Percentiles rank a stretch among this genome's conserved stretches.
phyloP scores from a whole-genome alignment of 768 basidiomycete species.

The Pleurotus cornucopiae region DNA sequence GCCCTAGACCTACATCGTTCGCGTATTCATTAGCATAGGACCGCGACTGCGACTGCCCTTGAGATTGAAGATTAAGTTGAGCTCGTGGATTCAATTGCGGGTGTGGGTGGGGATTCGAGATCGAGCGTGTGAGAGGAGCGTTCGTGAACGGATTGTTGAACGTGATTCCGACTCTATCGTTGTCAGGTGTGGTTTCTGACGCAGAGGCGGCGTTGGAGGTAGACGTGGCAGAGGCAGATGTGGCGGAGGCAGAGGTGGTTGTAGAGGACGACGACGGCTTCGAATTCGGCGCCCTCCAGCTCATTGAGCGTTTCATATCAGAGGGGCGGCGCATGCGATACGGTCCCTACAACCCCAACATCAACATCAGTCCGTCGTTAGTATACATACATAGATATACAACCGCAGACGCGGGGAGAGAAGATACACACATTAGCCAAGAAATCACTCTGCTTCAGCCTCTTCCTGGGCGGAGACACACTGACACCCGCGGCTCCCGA shows the following conservation, averaged over 20 bases:
- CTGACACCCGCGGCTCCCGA: too few species aligned
- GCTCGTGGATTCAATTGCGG: too few species aligned
- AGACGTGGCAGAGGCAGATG: not conserved
- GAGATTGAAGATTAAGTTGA: too few species aligned
- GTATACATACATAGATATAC: too few species aligned
- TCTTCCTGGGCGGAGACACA: not conserved
- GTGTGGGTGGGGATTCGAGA: too few species aligned
- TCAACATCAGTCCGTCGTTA: not conserved
- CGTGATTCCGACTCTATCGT: not conserved
- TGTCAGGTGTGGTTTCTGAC: too few species aligned
- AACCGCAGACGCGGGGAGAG: too few species aligned
- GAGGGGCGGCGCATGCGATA: conserved; percentile 5
- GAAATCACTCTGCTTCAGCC: conserved; percentile 1
- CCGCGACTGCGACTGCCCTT: too few species aligned
- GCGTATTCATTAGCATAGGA: too few species aligned
- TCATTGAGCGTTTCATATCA: not conserved
- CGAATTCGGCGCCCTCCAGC: conserved; percentile 3
- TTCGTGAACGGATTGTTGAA: conserved; percentile 1
- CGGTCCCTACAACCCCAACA: not conserved
- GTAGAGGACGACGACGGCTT: not conserved
- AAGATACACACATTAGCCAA: not conserved
- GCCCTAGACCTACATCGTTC: too few species aligned
- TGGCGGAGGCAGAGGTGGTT: not conserved
- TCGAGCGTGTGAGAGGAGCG: too few species aligned
- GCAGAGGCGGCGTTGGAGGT: too few species aligned